These are phyloP conservation scores for Entrophospora sp. DNA, from an alignment of 192 early-diverging fungal species.

Conservation along the genomic window DNA sequence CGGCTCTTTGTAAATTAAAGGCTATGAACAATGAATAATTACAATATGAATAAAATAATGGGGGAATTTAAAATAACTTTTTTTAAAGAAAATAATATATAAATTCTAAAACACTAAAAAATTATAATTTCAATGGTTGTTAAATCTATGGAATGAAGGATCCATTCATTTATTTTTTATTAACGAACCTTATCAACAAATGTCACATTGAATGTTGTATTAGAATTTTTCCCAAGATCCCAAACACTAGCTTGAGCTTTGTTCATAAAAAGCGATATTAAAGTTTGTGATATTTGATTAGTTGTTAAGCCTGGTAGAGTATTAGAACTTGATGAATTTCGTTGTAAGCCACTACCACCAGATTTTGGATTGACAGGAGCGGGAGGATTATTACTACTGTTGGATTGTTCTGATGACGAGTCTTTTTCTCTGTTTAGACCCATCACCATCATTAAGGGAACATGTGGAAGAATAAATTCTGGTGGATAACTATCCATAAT, in stretches of 20 bases:
- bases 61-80: no score
- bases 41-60: no score
- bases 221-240: not conserved
- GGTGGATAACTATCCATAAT: conserved; percentile 49
- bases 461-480: conserved; percentile 48
- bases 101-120: not conserved
- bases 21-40: no score
- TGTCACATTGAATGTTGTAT: conserved; percentile 17
- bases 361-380: conserved; percentile 20
- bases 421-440: conserved; percentile 32
- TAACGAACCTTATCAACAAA: conserved; percentile 25
- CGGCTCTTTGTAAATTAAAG: not conserved
- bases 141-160: not conserved
- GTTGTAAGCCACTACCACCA: conserved; percentile 6
- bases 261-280: conserved; percentile 19
- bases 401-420: conserved; percentile 21
- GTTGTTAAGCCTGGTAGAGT: not conserved
- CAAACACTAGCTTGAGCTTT: conserved; percentile 29
- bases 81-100: no score
- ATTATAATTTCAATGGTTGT: not conserved
- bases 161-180: not conserved
- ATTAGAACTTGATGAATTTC: not conserved
- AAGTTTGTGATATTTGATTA: conserved; percentile 8
- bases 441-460: conserved; percentile 44
- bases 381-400: conserved; percentile 3